Percentiles rank a stretch among this genome's conserved stretches.
Evolutionary conservation across 345 rosid genomes (phyloP).

Genomic region (Hibiscus tridactylites): DNA sequence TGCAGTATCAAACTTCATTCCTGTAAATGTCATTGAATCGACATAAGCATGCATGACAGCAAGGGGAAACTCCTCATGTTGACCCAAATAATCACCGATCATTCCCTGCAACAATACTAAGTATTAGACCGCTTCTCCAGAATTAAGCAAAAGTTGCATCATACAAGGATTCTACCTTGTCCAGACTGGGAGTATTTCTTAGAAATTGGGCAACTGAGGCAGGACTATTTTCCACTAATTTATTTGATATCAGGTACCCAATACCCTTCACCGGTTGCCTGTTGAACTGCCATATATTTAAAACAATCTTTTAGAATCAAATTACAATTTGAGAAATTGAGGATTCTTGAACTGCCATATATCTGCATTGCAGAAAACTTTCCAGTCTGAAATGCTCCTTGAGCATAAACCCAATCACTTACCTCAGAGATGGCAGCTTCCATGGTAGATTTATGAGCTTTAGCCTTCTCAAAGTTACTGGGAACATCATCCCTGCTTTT

Average conservation of each 20-base stretch:
- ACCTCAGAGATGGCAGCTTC: constrained; percentile 93
- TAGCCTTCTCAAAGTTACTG: constrained; percentile 85
- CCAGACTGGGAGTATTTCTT: constrained; percentile 59
- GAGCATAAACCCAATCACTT: constrained; percentile 15
- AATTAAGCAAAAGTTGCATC: constrained; percentile 11
- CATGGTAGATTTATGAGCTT: constrained; percentile 93
- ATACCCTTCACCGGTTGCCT: constrained; percentile 74
- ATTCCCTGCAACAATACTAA: constrained; percentile 56
- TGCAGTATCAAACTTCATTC: constrained; percentile 79
- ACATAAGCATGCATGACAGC: constrained; percentile 98
- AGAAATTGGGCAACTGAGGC: constrained; percentile 82
- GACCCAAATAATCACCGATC: constrained; percentile 96
- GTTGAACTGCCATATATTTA: constrained; percentile 67
- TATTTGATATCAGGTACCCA: constrained; percentile 65
- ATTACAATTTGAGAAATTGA: constrained; percentile 1
- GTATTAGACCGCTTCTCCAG: constrained; percentile 23
- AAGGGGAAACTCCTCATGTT: constrained; percentile 94
- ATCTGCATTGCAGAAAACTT: neutral
- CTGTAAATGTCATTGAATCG: constrained; percentile 81
- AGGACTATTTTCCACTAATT: constrained; percentile 72
- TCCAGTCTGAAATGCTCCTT: neutral
- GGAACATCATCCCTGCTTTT: constrained; percentile 60
- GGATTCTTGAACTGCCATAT: neutral
- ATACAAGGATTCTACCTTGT: constrained; percentile 50
- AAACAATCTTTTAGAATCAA: constrained; percentile 17